Evolutionary conservation across 2,329 filamentous ascomycete genomes (phyloP), one percentile per base, ranked within the genome.

Genomic region (Curvularia eragrostidis): DNA sequence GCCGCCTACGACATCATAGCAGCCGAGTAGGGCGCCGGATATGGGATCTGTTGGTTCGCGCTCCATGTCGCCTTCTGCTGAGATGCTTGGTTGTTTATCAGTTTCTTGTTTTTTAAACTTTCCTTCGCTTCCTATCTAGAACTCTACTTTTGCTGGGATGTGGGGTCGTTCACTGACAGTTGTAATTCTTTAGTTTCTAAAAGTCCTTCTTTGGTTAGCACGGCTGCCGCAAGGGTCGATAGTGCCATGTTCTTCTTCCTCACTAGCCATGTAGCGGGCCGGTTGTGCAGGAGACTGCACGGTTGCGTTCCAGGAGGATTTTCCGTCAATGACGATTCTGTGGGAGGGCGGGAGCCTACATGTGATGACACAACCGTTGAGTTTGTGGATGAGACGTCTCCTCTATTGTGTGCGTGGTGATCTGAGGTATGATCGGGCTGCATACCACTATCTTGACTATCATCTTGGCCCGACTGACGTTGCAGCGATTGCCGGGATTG

Each of bases 231-330:
- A 6, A 76, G 51, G 6, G 69, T 66, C 19, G 65, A 70, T 2
- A 75, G 59, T 10, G 65, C 58, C 18, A 69, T 48, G 12, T 67
- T 59, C 13, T 69, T 71, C 23, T 54, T 59, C 43, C 69, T 70
- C 1, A 73, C 54, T 2, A 65, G 56, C 72, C 71, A 76, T 2
- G 69, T 62, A 15, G 73, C 74, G 1, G 61, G 66, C 5, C 68
- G 62, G 12, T 71, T 54, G 0, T 54, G 65, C 2, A 72, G 47
- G 1, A 76, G 48, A 19, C 58, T 64, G 53, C 74, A 76, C 18
- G 54, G 41, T 39, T 51, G 55, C 15, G 61, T 21, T n/a, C 65
- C 52, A 9, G 61, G 47, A 3, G 59, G 42, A 6, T 28, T 23
- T 3, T 30, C 28, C 13, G 30, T 19, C 18, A 39, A 19, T 19